phyloP scores from a whole-genome alignment of 768 basidiomycete species.

The Crepidotus variabilis region DNA sequence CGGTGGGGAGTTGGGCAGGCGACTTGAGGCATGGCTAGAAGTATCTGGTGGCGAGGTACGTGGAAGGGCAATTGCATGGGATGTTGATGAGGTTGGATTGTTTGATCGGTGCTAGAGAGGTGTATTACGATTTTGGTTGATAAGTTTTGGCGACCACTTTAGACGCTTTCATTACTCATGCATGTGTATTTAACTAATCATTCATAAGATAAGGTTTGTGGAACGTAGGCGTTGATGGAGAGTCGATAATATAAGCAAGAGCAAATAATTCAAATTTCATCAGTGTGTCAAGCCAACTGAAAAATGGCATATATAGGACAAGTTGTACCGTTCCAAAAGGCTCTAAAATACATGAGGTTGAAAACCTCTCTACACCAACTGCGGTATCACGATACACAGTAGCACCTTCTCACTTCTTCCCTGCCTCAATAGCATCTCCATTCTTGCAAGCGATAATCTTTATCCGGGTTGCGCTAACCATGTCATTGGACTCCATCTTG shows the following conservation, averaged over 20 bases:
- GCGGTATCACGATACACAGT: background rate
- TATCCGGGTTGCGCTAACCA: constrained; percentile 71
- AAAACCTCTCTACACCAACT: background rate
- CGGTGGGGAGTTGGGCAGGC: constrained; percentile 71
- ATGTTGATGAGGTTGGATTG: background rate
- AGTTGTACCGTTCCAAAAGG: background rate
- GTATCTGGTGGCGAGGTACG: constrained; percentile 29
- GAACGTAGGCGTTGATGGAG: too few species aligned
- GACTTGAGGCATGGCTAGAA: constrained; percentile 73
- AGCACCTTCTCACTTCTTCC: constrained; percentile 55
- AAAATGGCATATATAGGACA: too few species aligned
- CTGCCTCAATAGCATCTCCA: constrained; percentile 80
- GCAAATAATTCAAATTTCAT: too few species aligned
- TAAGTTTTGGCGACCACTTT: background rate
- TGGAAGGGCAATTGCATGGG: background rate
- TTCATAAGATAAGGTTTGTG: too few species aligned
- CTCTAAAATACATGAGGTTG: background rate
- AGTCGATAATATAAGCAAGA: too few species aligned
- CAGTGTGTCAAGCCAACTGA: too few species aligned
- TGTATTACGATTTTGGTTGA: background rate
- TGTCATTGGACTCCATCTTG: constrained; percentile 92
- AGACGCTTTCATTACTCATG: background rate
- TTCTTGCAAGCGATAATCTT: constrained; percentile 99
- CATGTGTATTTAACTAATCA: background rate
- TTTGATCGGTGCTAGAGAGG: background rate